Percentiles rank a stretch among this genome's conserved stretches.
phyloP scores from a whole-genome alignment of 306 rosid species.

The Rosa lucieae region DNA sequence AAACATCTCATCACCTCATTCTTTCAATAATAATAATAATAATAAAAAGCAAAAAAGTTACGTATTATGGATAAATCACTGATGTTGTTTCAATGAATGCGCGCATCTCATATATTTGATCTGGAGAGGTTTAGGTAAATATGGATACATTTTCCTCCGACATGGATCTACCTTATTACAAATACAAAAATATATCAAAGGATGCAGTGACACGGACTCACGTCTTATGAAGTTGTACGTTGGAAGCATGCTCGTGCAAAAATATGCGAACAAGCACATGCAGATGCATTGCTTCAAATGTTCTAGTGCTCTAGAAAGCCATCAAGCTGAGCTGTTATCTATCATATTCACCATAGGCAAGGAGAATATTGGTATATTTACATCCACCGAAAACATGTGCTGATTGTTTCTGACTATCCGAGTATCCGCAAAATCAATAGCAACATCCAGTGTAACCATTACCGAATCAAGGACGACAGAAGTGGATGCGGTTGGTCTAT shows the following conservation, averaged over 20 bases:
- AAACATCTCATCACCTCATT: no score
- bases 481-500: neutral
- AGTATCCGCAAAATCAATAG: neutral
- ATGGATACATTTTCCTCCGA: no score
- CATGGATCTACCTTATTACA: no score
- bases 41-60: no score
- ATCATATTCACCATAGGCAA: neutral
- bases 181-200: no score
- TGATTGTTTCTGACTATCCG: neutral
- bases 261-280: neutral
- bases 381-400: neutral
- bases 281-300: neutral
- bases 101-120: no score
- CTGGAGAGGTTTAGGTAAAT: no score
- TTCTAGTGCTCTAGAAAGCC: neutral
- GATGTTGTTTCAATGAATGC: no score
- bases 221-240: neutral
- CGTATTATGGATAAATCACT: no score
- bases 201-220: neutral
- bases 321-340: neutral
- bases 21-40: no score
- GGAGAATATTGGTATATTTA: neutral
- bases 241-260: neutral
- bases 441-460: neutral
- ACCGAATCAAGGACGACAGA: neutral